These are phyloP conservation scores for Eimeria tenella DNA, from an alignment of 169 alveolate genomes.

Conservation along the genomic window DNA sequence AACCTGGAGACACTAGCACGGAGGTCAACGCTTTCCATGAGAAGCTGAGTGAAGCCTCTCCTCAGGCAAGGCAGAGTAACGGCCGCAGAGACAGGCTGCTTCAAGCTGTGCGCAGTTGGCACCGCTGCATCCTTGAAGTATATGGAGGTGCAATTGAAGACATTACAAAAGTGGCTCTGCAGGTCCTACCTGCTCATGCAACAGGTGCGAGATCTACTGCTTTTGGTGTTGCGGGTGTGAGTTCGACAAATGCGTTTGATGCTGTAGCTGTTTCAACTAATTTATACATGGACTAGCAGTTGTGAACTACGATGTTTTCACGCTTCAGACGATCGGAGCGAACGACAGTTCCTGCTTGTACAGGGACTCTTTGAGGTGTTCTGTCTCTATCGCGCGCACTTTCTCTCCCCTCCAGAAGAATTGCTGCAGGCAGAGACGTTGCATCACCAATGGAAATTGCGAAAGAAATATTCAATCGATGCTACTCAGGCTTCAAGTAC, in stretches of 20 bases:
- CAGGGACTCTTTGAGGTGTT: conserved; percentile 67
- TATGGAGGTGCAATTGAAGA: conserved; percentile 66
- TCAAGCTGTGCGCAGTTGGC: conserved; percentile 41
- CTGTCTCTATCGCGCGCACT: conserved; percentile 70
- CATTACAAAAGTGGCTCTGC: conserved; percentile 59
- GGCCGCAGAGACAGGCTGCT: conserved; percentile 15
- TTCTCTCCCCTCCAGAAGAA: conserved; percentile 60
- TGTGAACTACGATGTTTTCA: neutral
- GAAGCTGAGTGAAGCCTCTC: neutral
- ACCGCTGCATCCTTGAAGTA: conserved; percentile 58
- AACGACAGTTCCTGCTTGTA: conserved; percentile 31
- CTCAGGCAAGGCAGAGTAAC: neutral
- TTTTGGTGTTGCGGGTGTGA: conserved; percentile 7
- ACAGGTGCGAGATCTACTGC: conserved; percentile 3
- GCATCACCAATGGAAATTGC: conserved; percentile 66
- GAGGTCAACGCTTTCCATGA: neutral
- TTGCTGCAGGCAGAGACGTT: conserved; percentile 68
- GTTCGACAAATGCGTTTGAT: neutral
- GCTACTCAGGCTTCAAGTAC: neutral
- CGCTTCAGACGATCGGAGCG: conserved; percentile 52
- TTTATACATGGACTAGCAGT: neutral
- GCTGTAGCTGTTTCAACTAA: conserved; percentile 22
- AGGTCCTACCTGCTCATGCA: conserved; percentile 70
- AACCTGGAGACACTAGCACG: neutral
- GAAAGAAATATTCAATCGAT: neutral